A percentile compares a stretch with the other conserved stretches of the same genome.
These are phyloP conservation scores for Neurospora sp. DNA, from an alignment of 495 filamentous ascomycete species.

Conservation along the genomic window DNA sequence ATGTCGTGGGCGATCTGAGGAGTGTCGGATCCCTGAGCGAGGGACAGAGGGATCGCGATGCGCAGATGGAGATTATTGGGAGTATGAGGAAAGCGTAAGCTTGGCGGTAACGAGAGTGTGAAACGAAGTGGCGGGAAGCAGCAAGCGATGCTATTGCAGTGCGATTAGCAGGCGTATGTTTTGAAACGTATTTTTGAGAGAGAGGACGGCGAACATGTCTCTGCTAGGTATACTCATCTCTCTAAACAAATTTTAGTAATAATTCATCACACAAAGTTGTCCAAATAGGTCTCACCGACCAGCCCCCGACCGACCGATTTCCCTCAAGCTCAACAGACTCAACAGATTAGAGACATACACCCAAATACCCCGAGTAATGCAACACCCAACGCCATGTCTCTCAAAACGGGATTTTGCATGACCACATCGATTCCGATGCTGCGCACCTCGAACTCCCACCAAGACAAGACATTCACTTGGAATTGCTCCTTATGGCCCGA, in stretches of 20 bases:
- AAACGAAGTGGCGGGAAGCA: too few species aligned
- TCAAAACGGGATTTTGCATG: background rate
- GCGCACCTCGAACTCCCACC: background rate
- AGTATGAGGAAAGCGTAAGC: conserved; percentile 44
- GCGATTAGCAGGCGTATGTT: background rate
- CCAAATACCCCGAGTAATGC: background rate
- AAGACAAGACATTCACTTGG: background rate
- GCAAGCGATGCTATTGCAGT: background rate
- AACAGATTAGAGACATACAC: background rate
- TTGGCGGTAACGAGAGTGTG: background rate
- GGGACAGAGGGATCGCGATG: conserved; percentile 71
- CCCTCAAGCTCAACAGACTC: background rate
- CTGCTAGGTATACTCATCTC: background rate
- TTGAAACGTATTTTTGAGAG: background rate
- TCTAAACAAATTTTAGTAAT: background rate
- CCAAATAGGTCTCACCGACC: background rate
- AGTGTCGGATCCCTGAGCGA: conserved; percentile 84
- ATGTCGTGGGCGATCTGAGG: conserved; percentile 93
- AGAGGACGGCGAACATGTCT: background rate
- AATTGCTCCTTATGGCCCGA: background rate
- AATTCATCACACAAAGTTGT: background rate
- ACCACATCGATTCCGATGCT: background rate
- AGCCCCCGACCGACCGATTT: background rate
- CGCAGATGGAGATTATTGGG: conserved; percentile 85
- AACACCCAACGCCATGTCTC: background rate